Evolutionary conservation across 768 basidiomycete genomes (phyloP).

Genomic region (Hemileccinum rubropunctum): DNA sequence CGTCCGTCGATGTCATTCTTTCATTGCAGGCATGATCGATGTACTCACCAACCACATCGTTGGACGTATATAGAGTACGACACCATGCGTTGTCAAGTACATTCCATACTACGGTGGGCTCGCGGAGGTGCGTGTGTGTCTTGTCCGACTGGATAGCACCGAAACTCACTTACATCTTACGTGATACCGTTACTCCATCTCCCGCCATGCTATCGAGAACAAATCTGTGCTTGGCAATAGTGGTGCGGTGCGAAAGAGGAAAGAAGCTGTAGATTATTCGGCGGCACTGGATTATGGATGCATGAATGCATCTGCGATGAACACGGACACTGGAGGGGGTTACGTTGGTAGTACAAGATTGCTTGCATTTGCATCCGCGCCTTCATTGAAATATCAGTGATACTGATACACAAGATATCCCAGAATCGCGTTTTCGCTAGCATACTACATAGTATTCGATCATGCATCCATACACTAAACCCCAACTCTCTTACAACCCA

Average conservation of each 20-base stretch:
- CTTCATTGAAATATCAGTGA: no score
- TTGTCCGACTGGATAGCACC: no score
- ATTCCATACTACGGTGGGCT: slow-evolving; percentile 77
- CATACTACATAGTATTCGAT: no score
- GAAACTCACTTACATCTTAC: slow-evolving; percentile 28
- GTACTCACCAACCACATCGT: slow-evolving; percentile 73
- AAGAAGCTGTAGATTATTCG: slow-evolving; percentile 33
- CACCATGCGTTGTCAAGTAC: slow-evolving; percentile 83
- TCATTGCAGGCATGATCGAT: slow-evolving; percentile 74
- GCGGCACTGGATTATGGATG: slow-evolving; percentile 15
- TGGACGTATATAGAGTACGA: slow-evolving; percentile 42
- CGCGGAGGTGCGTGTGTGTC: slow-evolving; percentile 45
- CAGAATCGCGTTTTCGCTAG: no score
- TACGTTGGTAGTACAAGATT: no score
- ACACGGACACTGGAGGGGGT: no score
- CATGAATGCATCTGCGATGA: no score
- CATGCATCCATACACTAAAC: no score
- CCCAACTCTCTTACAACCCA: no score
- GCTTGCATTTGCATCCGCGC: no score
- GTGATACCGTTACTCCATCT: slow-evolving; percentile 91
- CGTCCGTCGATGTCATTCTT: neutral
- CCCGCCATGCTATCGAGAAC: slow-evolving; percentile 89
- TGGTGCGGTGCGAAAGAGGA: slow-evolving; percentile 46
- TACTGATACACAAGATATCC: no score
- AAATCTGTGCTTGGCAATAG: slow-evolving; percentile 80